Conservation (phyloP, 2,329 filamentous ascomycete species). For the Ophiocordyceps polyrhachis-furcata region DNA sequence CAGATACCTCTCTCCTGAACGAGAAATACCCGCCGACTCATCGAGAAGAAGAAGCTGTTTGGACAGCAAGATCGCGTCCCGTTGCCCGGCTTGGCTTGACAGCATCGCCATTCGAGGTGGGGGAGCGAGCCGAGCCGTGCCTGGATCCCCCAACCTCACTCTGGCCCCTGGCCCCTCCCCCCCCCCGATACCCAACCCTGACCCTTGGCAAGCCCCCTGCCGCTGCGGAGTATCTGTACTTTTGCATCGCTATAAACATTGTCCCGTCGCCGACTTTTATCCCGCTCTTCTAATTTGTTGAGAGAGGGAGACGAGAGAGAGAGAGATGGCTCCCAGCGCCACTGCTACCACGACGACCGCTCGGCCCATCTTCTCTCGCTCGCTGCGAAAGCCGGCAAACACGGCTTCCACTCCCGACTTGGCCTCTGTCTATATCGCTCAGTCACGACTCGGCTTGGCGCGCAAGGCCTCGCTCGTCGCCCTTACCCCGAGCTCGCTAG, state of each 20-base stretch:
- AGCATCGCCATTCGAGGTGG: neutral
- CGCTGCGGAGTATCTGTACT: neutral
- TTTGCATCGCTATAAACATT: neutral
- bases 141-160: neutral
- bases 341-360: conserved; percentile 6
- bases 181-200: no score
- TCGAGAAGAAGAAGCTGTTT: neutral
- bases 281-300: neutral
- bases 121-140: neutral
- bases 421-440: conserved; percentile 28
- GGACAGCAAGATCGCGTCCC: neutral
- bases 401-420: conserved; percentile 42
- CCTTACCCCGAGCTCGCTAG: conserved; percentile 43
- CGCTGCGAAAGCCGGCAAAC: conserved; percentile 24
- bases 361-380: conserved; percentile 11
- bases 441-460: conserved; percentile 33
- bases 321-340: conserved; percentile 6
- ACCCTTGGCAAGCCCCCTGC: neutral
- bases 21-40: neutral
- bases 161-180: no score
- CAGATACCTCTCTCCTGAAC: no score
- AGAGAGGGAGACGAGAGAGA: neutral
- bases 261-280: neutral
- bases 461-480: conserved; percentile 57
- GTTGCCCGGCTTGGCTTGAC: neutral